Evolutionary conservation across 106 monocot species (phyloP).

Genomic region (Narthecium ossifragum): DNA sequence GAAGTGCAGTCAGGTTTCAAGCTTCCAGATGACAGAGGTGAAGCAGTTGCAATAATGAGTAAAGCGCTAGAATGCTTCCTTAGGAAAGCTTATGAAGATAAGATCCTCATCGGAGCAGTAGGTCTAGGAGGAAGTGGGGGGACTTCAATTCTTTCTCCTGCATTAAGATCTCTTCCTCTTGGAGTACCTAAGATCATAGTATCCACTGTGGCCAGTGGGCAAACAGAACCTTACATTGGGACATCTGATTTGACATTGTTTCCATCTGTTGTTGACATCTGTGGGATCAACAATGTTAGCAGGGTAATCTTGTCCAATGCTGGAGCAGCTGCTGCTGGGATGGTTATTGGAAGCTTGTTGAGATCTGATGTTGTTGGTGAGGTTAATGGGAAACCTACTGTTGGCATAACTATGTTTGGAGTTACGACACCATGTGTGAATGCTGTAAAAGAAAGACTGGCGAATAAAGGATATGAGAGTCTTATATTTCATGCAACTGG

Average conservation of each 20-base stretch:
- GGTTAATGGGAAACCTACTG: conserved; percentile 39
- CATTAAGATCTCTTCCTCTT: conserved; percentile 71
- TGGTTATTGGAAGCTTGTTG: conserved; percentile 48
- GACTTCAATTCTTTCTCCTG: conserved; percentile 72
- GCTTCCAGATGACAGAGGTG: conserved; percentile 73
- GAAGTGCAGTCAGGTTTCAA: conserved; percentile 21
- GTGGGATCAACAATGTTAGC: conserved; percentile 81
- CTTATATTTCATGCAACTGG: conserved; percentile 97
- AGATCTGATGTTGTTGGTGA: conserved; percentile 17
- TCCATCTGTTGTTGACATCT: conserved; percentile 83
- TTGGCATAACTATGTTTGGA: conserved; percentile 94
- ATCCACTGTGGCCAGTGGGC: conserved; percentile 91
- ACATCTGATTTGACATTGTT: conserved; percentile 74
- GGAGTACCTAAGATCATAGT: conserved; percentile 89
- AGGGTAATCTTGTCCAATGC: conserved; percentile 63
- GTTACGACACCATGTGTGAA: conserved; percentile 85
- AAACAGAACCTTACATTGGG: conserved; percentile 68
- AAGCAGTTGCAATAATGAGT: conserved; percentile 62
- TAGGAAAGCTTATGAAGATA: conserved; percentile 29
- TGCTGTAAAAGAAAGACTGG: conserved; percentile 51
- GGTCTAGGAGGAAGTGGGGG: conserved; percentile 91
- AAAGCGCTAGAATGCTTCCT: conserved; percentile 57
- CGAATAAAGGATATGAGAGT: conserved; percentile 68
- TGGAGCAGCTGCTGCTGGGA: conserved; percentile 74
- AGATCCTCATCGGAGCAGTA: conserved; percentile 47